Evolutionary conservation across 345 rosid genomes (phyloP).

Genomic region (Chamaenerion angustifolium): DNA sequence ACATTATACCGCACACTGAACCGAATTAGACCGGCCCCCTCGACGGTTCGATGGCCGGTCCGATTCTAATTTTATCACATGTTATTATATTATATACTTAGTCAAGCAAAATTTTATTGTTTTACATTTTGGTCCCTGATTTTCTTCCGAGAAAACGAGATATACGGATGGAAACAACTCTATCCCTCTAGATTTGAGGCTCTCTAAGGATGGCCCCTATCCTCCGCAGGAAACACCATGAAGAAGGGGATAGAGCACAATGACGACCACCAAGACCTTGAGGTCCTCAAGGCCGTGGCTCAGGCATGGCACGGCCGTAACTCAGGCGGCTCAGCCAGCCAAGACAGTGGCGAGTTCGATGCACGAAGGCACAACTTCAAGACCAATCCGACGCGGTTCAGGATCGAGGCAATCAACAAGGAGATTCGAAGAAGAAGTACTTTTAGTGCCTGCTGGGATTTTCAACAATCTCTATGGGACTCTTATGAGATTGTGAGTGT

Average conservation of each 20-base stretch:
- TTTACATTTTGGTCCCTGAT: too few species aligned
- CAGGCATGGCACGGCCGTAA: conserved; percentile 63
- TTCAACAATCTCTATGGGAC: conserved; percentile 58
- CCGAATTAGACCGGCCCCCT: too few species aligned
- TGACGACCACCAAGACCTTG: conserved; percentile 15
- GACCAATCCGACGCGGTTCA: conserved; percentile 56
- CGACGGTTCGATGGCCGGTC: too few species aligned
- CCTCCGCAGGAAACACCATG: conserved; percentile 21
- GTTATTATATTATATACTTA: too few species aligned
- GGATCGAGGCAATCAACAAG: conserved; percentile 36
- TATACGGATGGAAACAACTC: too few species aligned
- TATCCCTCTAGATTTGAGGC: too few species aligned
- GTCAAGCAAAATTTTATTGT: too few species aligned
- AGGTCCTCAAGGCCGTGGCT: conserved; percentile 75
- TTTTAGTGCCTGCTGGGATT: conserved; percentile 38
- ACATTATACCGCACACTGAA: too few species aligned
- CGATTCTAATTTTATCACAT: too few species aligned
- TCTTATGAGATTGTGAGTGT: conserved; percentile 59
- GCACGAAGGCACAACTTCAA: conserved; percentile 29
- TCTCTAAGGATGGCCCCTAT: too few species aligned
- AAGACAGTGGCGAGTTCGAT: conserved; percentile 36
- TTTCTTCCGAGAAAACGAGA: too few species aligned
- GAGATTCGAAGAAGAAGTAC: background rate
- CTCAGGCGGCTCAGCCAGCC: conserved; percentile 21
- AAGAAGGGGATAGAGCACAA: conserved; percentile 17